Conservation (phyloP, 495 filamentous ascomycete species). For the Hyaloscypha hepaticicola region DNA sequence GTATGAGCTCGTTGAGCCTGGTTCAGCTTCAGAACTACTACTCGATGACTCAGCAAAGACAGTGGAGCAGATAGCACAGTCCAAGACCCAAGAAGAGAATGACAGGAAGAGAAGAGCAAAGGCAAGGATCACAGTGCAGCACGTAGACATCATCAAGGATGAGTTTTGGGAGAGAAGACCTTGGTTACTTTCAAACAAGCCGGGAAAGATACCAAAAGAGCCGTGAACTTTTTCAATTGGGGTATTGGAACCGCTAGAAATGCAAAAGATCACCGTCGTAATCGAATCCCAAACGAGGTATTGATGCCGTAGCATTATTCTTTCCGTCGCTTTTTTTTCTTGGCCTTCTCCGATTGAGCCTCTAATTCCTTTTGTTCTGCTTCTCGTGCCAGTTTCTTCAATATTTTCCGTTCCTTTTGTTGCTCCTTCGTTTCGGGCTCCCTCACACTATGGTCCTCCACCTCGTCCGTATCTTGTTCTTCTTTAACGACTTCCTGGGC, state of each 20-base stretch:
- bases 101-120: constrained; percentile 72
- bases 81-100: constrained; percentile 75
- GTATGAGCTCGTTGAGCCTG: constrained; percentile 55
- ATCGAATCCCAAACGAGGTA: constrained; percentile 23
- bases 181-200: constrained; percentile 79
- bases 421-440: constrained; percentile 37
- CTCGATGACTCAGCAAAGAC: constrained; percentile 25
- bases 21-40: constrained; percentile 19
- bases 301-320: constrained; percentile 18
- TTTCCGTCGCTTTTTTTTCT: constrained; percentile 30
- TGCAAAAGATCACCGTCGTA: constrained; percentile 16
- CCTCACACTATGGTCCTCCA: not conserved
- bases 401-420: constrained; percentile 29
- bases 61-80: constrained; percentile 46
- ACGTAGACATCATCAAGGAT: constrained; percentile 91
- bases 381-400: constrained; percentile 45
- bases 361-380: constrained; percentile 29
- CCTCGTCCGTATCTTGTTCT: constrained; percentile 24
- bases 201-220: constrained; percentile 60
- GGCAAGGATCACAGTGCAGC: constrained; percentile 74
- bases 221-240: constrained; percentile 35
- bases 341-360: constrained; percentile 11
- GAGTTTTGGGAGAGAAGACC: constrained; percentile 86
- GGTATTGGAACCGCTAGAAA: constrained; percentile 6
- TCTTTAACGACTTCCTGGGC: constrained; percentile 29